A percentile compares a stretch with the other conserved stretches of the same genome.
Conservation (phyloP, 2,329 filamentous ascomycete genomes). For the Xylaria sp. region DNA sequence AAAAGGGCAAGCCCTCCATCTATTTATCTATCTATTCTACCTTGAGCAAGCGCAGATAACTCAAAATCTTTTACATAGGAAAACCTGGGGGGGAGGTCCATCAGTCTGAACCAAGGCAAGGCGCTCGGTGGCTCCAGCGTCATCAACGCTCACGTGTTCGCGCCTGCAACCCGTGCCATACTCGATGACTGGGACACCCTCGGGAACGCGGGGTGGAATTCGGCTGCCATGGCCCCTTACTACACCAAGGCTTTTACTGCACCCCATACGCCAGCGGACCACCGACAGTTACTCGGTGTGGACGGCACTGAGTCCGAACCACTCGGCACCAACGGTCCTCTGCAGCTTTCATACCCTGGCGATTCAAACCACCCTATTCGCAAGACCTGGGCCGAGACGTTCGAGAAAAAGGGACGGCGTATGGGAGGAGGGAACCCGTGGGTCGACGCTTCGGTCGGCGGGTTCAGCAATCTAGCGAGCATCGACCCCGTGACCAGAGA, state of each 20-base stretch:
- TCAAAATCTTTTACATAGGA: conserved; percentile 15
- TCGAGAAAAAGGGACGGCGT: conserved; percentile 11
- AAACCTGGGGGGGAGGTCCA: conserved; percentile 20
- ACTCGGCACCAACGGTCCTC: conserved; percentile 15
- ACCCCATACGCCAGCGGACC: conserved; percentile 9
- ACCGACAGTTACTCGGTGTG: conserved; percentile 20
- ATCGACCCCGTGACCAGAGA: conserved; percentile 26
- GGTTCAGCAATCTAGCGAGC: conserved; percentile 30
- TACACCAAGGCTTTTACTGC: conserved; percentile 28
- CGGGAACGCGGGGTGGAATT: conserved; percentile 32
- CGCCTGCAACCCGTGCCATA: conserved; percentile 21
- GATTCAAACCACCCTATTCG: conserved; percentile 25
- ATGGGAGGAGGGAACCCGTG: conserved; percentile 16
- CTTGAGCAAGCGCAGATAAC: no score
- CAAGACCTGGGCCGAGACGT: conserved; percentile 23
- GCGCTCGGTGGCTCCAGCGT: conserved; percentile 33
- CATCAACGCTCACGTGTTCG: conserved; percentile 33
- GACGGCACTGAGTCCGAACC: conserved; percentile 2
- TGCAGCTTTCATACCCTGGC: conserved; percentile 26
- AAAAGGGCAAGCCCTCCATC: no score
- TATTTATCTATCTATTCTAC: no score
- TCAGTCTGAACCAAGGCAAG: conserved; percentile 32
- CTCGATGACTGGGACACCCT: conserved; percentile 31
- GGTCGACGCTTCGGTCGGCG: conserved; percentile 24
- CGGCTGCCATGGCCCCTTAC: conserved; percentile 25